Evolutionary conservation across 1,284 basidiomycete genomes (phyloP), one percentile per base, ranked within the genome.

Genomic region (Hymenochaete sp.): DNA sequence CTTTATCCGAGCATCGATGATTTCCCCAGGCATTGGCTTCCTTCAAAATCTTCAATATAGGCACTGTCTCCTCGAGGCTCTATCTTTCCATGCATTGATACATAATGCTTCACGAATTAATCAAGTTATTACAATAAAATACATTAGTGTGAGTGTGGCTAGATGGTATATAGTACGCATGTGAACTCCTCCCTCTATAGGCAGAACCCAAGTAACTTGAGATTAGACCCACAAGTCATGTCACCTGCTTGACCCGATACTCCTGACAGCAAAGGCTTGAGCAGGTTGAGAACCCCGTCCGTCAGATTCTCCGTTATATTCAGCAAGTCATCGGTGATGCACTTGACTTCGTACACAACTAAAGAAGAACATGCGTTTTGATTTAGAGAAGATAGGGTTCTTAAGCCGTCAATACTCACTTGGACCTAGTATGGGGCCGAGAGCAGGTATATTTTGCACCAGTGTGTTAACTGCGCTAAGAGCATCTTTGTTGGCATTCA

Each of bases 391-490:
- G 56, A 33, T 44, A 13, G 49, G 47, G 50, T 13, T 38, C 13
- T 41, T 36, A 32, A 14, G 16, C 28, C n/a, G n/a, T 32, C 44
- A 49, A 24, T 4, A 67, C 77, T 59, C 56, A 82, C 79, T 66
- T 2, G 73, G 73, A 28, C 66, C 77, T 32, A 80, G 56, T n/a
- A 68, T 44, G 11, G 71, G 69, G 14, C 72, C 75, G 11, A 78
- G 54, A 5, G 57, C 51, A 2, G 76, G 76, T 40, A 71, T 42
- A 10, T 60, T 53, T 29, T 62, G 48, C 7, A 71, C 59, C 6
- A 73, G 39, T 0, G 25, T 47, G 38, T 54, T 44, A 21, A 66
- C 53, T 24, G 52, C 52, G 3, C 38, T 53, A 24, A 81, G 59
- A 2, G 60, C 47, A 24, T 69, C 48, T 60, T 82, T 82, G 61